These are phyloP conservation scores for Lactifluus hygrophoroides DNA, from an alignment of 768 basidiomycete species.

Conservation along the genomic window DNA sequence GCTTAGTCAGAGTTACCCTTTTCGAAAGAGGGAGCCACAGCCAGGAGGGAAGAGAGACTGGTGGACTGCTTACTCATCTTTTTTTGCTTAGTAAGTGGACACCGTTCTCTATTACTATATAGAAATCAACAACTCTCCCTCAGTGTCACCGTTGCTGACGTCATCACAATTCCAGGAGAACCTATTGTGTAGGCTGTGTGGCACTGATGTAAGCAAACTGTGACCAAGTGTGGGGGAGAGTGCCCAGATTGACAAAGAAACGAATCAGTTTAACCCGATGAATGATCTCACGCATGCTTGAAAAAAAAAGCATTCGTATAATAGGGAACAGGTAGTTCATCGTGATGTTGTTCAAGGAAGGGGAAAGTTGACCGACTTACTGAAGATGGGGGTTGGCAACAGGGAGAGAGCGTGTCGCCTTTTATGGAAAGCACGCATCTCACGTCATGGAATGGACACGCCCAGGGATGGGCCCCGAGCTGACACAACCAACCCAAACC, in stretches of 20 bases:
- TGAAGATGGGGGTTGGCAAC: not conserved
- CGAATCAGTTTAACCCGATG: slow-evolving; percentile 5
- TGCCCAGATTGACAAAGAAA: not conserved
- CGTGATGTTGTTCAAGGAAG: slow-evolving; percentile 18
- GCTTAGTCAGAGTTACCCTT: too few species aligned
- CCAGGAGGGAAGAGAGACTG: too few species aligned
- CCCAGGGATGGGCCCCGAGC: not conserved
- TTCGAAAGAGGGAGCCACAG: too few species aligned
- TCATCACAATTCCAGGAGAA: not conserved
- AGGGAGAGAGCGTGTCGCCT: not conserved
- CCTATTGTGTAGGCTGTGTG: not conserved
- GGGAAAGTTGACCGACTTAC: not conserved
- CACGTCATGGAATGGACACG: slow-evolving; percentile 5
- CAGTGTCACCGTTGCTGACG: not conserved
- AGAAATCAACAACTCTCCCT: too few species aligned
- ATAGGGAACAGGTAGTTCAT: slow-evolving; percentile 56
- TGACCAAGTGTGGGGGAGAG: not conserved
- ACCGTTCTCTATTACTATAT: too few species aligned
- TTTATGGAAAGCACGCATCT: slow-evolving; percentile 1
- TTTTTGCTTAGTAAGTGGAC: too few species aligned
- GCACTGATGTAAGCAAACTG: not conserved
- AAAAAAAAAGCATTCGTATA: slow-evolving; percentile 31
- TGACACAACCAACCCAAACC: not conserved
- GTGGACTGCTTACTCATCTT: too few species aligned
- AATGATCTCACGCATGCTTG: not conserved